Base-by-base conservation (phyloP, 2,329 filamentous ascomycete genomes). In the Atkinsonella hypoxylon region DNA sequence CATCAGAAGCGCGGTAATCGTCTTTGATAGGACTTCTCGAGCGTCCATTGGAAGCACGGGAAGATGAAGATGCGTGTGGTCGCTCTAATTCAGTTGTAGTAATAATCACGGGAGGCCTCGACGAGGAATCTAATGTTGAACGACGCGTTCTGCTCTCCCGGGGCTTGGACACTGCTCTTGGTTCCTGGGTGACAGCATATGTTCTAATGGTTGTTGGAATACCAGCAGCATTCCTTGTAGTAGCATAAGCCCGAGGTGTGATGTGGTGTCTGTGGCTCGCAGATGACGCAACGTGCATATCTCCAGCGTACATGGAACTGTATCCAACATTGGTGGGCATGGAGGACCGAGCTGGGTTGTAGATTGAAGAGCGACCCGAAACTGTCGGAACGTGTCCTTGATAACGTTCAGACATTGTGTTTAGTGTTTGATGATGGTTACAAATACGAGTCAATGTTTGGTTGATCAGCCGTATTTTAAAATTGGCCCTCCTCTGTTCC, bases 101-200 rank as follows among this genome's bases (percentile, higher is more conserved):
- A 54, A 82, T 71, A 51, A 81, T 76, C 57, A 81, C 72, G 49
- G 78, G 75, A 11, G 78, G 76, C 40, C 73, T 69, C 38, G 65
- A 62, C 22, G 67, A 60, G 13, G 73, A 65, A 51, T 82, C 79
- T 22, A 78, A 55, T 1, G 76, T 78, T 8, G 74, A 73, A 30
- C 75, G 75, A 61, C 75, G 73, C 49, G 64, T 67, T 26, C 74
- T 73, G 59, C 71, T 70, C 31, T 78, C 75, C 54, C 75, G 74
- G 39, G 71, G 64, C 57, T 68, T 75, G 45, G 70, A 67, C 52
- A 67, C 72, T 53, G 75, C 70, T 39, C 74, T 59, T 36, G 73
- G 68, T 42, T 82, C 78, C 45, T 76, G 73, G 51, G 71, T 71
- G 49, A 79, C 71, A 48, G 76, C 75, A 58, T 82, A 82, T 11